Conservation (phyloP, 441 rosid species). For the Dalechampia spathulata region DNA sequence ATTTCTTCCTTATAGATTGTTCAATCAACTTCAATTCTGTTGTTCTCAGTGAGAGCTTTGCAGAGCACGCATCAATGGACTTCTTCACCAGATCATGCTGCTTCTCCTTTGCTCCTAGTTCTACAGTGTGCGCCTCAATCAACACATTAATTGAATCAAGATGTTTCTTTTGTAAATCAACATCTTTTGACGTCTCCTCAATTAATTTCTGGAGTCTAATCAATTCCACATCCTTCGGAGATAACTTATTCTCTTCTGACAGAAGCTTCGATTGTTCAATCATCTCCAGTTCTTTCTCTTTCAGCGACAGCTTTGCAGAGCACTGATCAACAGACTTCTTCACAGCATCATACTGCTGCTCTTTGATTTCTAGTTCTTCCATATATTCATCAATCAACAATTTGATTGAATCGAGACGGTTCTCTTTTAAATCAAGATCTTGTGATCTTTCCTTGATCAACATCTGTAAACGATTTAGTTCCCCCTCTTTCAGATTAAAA, state of each 20-base stretch:
- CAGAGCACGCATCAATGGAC: no score
- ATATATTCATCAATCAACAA: background rate
- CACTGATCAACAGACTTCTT: constrained; percentile 11
- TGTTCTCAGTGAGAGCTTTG: no score
- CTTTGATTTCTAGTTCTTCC: constrained; percentile 15
- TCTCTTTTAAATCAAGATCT: constrained; percentile 5
- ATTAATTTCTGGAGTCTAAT: no score
- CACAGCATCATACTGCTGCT: constrained; percentile 13
- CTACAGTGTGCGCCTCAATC: no score
- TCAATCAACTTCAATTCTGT: background rate
- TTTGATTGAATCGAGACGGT: constrained; percentile 9
- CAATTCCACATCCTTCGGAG: constrained; percentile 14
- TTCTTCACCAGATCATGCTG: no score
- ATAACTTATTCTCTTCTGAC: no score
- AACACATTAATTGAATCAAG: no score
- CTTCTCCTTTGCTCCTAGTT: no score
- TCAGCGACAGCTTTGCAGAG: constrained; percentile 12
- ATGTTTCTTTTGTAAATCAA: no score
- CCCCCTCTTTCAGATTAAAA: background rate
- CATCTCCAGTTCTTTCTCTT: constrained; percentile 18
- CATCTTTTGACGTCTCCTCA: no score
- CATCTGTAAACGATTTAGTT: background rate
- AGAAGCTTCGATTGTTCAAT: constrained; percentile 11
- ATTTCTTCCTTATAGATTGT: constrained; percentile 7
- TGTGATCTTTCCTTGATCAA: constrained; percentile 8